phyloP scores from a whole-genome alignment of 2,329 filamentous ascomycete genomes.

The Colletotrichum euphorbiae region DNA sequence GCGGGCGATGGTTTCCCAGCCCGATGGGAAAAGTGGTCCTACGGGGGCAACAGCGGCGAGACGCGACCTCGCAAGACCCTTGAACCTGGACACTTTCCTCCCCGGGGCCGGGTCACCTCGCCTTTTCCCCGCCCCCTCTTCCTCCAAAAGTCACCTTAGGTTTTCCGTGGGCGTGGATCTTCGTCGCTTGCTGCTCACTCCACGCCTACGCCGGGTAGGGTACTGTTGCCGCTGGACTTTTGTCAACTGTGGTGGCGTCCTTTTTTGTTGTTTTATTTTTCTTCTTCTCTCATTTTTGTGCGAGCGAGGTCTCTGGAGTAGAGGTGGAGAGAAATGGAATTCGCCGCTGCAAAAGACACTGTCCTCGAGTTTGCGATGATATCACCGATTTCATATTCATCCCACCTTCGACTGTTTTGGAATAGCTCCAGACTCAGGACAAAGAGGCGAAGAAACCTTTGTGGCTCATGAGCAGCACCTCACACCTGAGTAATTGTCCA shows the following conservation, averaged over 20 bases:
- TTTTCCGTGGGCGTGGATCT: slow-evolving; percentile 23
- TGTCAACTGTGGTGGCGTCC: too few species aligned
- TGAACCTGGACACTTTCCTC: slow-evolving; percentile 7
- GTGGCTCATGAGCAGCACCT: not conserved
- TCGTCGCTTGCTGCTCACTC: not conserved
- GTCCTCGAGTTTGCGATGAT: not conserved
- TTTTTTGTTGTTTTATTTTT: too few species aligned
- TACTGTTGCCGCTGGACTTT: too few species aligned
- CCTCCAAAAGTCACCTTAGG: not conserved
- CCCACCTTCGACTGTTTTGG: not conserved
- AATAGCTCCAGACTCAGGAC: not conserved
- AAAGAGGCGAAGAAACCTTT: not conserved
- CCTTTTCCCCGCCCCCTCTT: slow-evolving; percentile 6
- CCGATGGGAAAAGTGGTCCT: slow-evolving; percentile 25
- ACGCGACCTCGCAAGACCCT: slow-evolving; percentile 6
- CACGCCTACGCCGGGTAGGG: too few species aligned
- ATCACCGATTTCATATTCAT: not conserved
- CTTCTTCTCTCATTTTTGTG: too few species aligned
- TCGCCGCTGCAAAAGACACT: too few species aligned
- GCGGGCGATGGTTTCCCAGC: slow-evolving; percentile 11
- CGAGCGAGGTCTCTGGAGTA: too few species aligned
- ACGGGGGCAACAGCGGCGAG: slow-evolving; percentile 9
- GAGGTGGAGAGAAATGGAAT: too few species aligned
- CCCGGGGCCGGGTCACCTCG: not conserved
- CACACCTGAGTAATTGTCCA: too few species aligned